A percentile compares a stretch with the other conserved stretches of the same genome.
phyloP scores from a whole-genome alignment of 352 stramenopile genomes.

The Globisporangium rhizosaccharum region DNA sequence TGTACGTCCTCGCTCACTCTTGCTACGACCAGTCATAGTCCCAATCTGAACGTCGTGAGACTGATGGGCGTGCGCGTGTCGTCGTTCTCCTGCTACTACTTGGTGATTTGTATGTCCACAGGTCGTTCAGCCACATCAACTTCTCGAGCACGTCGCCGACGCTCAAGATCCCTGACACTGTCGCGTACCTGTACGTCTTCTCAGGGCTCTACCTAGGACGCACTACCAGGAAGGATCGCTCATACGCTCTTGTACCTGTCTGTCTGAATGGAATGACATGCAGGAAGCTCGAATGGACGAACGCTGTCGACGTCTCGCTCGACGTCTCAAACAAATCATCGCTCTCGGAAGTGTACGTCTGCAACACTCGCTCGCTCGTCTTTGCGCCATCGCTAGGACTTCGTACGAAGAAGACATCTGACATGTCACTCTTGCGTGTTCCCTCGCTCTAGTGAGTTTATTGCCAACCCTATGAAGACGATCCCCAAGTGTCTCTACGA shows the following conservation, averaged over 20 bases:
- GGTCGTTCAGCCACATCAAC: too few relatives aligned
- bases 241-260: too few relatives aligned
- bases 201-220: neutral
- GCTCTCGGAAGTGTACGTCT: slow-evolving; percentile 8
- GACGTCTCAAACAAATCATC: slow-evolving; percentile 3
- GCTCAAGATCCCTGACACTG: slow-evolving; percentile 10
- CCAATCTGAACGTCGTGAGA: too few relatives aligned
- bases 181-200: slow-evolving; percentile 4
- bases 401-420: too few relatives aligned
- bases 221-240: neutral
- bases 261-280: neutral
- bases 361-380: neutral
- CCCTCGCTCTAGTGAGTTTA: slow-evolving; percentile 15
- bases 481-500: slow-evolving; percentile 30
- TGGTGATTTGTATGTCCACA: too few relatives aligned
- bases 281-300: slow-evolving; percentile 17
- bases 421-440: too few relatives aligned
- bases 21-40: too few relatives aligned
- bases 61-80: too few relatives aligned
- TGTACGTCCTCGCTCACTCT: too few relatives aligned
- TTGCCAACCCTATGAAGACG: slow-evolving; percentile 11
- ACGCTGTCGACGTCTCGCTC: slow-evolving; percentile 15
- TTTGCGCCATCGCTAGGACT: too few relatives aligned
- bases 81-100: too few relatives aligned
- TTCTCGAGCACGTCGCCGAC: neutral